phyloP scores from a whole-genome alignment of 495 filamentous ascomycete species.

The Xylaria acuta region DNA sequence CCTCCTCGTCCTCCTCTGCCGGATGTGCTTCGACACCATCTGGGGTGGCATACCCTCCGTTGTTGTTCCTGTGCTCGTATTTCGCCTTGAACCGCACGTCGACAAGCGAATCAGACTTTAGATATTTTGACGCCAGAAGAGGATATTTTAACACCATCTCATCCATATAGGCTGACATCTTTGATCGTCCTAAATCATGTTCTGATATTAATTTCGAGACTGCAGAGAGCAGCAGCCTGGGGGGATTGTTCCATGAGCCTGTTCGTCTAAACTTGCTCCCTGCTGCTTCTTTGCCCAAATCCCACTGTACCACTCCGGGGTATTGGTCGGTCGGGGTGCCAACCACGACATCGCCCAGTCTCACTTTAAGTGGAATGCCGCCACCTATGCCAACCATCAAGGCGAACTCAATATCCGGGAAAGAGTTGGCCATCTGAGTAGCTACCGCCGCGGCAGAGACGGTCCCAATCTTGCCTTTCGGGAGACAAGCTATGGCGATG shows the following conservation, averaged over 20 bases:
- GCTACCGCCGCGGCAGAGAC: slow-evolving; percentile 45
- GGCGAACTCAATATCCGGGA: slow-evolving; percentile 44
- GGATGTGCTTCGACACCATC: background rate
- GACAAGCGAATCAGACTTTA: background rate
- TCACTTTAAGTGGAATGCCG: slow-evolving; percentile 38
- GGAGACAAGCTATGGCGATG: slow-evolving; percentile 54
- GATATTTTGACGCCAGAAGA: slow-evolving; percentile 2
- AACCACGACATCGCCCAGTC: slow-evolving; percentile 55
- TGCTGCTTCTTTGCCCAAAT: slow-evolving; percentile 46
- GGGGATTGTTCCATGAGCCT: slow-evolving; percentile 33
- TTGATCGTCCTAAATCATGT: background rate
- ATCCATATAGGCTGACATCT: background rate
- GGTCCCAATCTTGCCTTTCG: slow-evolving; percentile 34
- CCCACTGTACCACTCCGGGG: slow-evolving; percentile 50
- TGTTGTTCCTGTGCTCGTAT: background rate
- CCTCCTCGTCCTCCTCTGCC: background rate
- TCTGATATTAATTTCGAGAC: background rate
- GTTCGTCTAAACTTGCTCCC: slow-evolving; percentile 42
- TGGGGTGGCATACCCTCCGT: background rate
- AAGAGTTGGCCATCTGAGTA: slow-evolving; percentile 43
- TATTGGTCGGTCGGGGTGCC: slow-evolving; percentile 29
- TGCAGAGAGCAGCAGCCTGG: background rate
- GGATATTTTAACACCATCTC: slow-evolving; percentile 16
- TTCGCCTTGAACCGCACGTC: slow-evolving; percentile 8
- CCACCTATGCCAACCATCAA: slow-evolving; percentile 54